Evolutionary conservation across 805 yeast genomes (phyloP), one percentile per base, ranked within the genome.

Genomic region (Yarrowia sp.): DNA sequence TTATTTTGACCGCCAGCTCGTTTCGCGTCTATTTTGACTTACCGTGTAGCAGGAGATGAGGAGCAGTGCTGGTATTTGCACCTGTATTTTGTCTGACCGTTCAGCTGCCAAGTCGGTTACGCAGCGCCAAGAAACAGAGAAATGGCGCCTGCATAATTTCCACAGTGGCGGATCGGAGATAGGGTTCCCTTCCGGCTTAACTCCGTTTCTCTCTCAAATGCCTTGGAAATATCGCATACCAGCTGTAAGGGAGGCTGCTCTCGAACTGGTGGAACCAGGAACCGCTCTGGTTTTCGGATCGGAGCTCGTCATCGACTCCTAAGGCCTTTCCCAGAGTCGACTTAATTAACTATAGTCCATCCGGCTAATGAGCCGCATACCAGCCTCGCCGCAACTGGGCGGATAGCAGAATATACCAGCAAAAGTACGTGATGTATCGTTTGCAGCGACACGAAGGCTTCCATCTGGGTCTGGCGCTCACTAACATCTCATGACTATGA

Each of bases 351-450:
- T 49, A 33, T 33, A 5, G 19, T 1, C 13, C 33, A 12, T 52
- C 56, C 56, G 33, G 42, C 56, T 52, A 33, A 36, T 36, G 42
- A 52, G 56, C 56, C 56, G 56, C 56, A 52, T 52, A 52, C 56
- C 56, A 52, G 56, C 56, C 56, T 52, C 42, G 42, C 56, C 56
- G 40, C 53, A 50, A 34, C 24, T 50, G 55, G 55, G 40, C 55
- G 55, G 55, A 49, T 47, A 30, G 38, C 9, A 47, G 10, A 2
- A 4, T 9, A 36, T 36, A 12, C 38, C 2, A 36, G 13, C 8
- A 24, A 24, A 24, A 24, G 30, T 24, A 24, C 30, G 30, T 24
- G 30, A 24, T 24, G 30, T 24, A 24, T 24, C 30, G 6, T 24
- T 24, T 24, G 7, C 30, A 24, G 30, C 30, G 3, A 4, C 30